Conservation (phyloP, 1,284 basidiomycete species). For the Ceratobasidium sp. region DNA sequence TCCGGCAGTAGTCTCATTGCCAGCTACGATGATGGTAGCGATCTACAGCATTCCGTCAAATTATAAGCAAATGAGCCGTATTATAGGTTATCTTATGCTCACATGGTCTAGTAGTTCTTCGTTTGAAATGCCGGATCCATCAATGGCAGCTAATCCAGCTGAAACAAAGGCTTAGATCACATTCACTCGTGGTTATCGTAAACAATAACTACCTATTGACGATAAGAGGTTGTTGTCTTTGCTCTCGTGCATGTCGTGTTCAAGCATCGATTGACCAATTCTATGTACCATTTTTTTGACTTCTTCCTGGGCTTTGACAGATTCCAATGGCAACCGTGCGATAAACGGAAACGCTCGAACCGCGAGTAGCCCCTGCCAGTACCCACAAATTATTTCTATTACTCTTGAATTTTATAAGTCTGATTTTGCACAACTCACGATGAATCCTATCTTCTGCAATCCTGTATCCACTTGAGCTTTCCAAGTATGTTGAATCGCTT, state of each 20-base stretch:
- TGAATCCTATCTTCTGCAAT: too few species aligned
- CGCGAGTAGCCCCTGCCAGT: slow-evolving; percentile 37
- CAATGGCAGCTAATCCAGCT: too few species aligned
- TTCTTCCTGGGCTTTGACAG: slow-evolving; percentile 55
- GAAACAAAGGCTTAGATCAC: not conserved
- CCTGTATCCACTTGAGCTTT: slow-evolving; percentile 10
- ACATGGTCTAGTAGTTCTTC: slow-evolving; percentile 48
- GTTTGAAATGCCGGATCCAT: not conserved
- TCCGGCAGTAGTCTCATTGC: slow-evolving; percentile 53
- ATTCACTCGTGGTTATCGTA: slow-evolving; percentile 42
- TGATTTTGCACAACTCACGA: not conserved
- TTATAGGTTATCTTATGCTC: not conserved
- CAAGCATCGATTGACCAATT: slow-evolving; percentile 31
- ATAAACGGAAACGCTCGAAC: slow-evolving; percentile 57
- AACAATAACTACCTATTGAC: too few species aligned
- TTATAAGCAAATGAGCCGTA: too few species aligned
- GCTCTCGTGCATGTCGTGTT: not conserved
- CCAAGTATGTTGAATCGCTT: slow-evolving; percentile 32
- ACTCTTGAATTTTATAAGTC: not conserved
- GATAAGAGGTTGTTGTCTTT: slow-evolving; percentile 5
- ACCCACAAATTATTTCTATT: too few species aligned
- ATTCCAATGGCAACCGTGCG: slow-evolving; percentile 52
- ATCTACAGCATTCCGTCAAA: too few species aligned
- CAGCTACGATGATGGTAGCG: not conserved
- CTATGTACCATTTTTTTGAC: slow-evolving; percentile 54